Conservation (phyloP, 1,139 yeast genomes). For the Candida albicans region DNA sequence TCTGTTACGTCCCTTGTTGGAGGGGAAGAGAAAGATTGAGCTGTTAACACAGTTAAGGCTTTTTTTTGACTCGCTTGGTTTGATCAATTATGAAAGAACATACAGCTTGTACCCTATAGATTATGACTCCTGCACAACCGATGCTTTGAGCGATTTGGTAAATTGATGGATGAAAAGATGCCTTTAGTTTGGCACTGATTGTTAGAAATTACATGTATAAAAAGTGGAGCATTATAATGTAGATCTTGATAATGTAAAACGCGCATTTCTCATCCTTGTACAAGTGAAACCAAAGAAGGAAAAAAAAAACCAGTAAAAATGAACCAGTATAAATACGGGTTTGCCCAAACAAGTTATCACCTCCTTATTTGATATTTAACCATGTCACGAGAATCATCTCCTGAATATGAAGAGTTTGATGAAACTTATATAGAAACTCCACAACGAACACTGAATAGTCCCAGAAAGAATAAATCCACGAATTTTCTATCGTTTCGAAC, state of each 20-base stretch:
- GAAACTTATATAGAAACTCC: slow-evolving; percentile 27
- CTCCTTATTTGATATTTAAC: too few relatives aligned
- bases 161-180: not conserved
- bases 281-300: too few relatives aligned
- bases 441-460: slow-evolving; percentile 7
- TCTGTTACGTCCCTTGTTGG: slow-evolving; percentile 44
- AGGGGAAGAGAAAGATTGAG: slow-evolving; percentile 42
- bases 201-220: too few relatives aligned
- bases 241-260: too few relatives aligned
- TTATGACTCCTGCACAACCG: slow-evolving; percentile 48
- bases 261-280: too few relatives aligned
- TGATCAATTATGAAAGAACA: slow-evolving; percentile 69
- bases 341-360: too few relatives aligned
- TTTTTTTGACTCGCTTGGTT: slow-evolving; percentile 71
- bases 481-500: slow-evolving; percentile 5
- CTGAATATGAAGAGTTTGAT: slow-evolving; percentile 28
- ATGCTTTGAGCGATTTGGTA: slow-evolving; percentile 50
- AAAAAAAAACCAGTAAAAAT: too few relatives aligned
- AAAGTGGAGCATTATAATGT: too few relatives aligned
- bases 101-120: slow-evolving; percentile 59
- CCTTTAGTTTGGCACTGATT: too few relatives aligned
- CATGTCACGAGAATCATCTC: not conserved
- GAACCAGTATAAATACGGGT: too few relatives aligned
- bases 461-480: not conserved
- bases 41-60: slow-evolving; percentile 56